Evolutionary conservation across 805 yeast genomes (phyloP).

Genomic region (Metschnikowia santaceciliae): DNA sequence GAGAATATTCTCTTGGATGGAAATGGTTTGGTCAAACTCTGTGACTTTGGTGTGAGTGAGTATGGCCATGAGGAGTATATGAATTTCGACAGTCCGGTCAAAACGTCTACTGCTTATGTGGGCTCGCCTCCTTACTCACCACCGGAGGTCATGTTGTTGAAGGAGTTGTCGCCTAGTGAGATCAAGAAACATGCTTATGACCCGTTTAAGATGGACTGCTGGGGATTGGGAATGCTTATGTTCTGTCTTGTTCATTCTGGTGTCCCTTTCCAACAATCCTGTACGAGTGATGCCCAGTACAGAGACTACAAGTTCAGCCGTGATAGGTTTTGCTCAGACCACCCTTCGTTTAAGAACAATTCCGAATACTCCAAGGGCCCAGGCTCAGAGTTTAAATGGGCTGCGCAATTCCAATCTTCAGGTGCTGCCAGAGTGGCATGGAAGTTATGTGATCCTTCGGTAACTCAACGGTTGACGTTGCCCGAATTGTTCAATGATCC

Average conservation of each 20-base stretch:
- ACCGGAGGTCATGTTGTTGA: constrained; percentile 64
- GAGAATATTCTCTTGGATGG: constrained; percentile 62
- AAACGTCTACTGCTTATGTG: constrained; percentile 46
- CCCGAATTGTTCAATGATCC: constrained; percentile 55
- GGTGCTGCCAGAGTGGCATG: constrained; percentile 70
- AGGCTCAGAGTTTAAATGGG: constrained; percentile 69
- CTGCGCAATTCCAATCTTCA: constrained; percentile 52
- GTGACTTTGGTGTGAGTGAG: constrained; percentile 76
- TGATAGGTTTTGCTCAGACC: constrained; percentile 34
- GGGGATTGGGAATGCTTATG: constrained; percentile 69
- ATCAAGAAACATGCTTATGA: constrained; percentile 46
- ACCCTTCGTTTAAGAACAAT: constrained; percentile 47
- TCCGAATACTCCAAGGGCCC: constrained; percentile 52
- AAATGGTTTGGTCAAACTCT: constrained; percentile 60
- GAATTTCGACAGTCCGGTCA: constrained; percentile 43
- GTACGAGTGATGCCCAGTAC: constrained; percentile 45
- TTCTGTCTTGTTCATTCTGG: constrained; percentile 56
- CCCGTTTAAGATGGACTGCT: constrained; percentile 65
- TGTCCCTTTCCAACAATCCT: constrained; percentile 57
- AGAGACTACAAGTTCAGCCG: constrained; percentile 54
- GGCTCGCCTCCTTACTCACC: constrained; percentile 83
- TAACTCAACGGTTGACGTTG: constrained; percentile 50
- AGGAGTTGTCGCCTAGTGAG: constrained; percentile 30
- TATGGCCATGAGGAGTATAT: constrained; percentile 54
- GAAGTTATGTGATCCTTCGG: constrained; percentile 67